phyloP scores from a whole-genome alignment of 139 green algal genomes.

The Chlorella sp. region DNA sequence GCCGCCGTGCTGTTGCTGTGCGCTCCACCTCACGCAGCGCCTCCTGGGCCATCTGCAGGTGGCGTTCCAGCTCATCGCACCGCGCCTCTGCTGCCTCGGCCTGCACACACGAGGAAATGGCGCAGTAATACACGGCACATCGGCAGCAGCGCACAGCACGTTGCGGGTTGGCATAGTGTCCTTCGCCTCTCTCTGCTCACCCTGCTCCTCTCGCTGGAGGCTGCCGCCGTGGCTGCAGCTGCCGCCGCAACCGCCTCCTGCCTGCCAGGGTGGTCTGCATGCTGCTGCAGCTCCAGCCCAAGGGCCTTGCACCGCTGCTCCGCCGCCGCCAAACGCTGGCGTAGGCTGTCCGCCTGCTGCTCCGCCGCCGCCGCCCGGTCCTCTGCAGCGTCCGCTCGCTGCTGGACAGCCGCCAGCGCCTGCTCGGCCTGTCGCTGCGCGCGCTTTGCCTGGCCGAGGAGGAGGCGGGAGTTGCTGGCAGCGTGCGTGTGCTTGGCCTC shows the following conservation, averaged over 20 bases:
- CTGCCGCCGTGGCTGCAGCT: background rate
- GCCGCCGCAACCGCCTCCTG: no score
- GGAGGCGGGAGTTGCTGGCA: background rate
- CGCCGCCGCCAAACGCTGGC: background rate
- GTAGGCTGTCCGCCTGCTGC: conserved; percentile 1
- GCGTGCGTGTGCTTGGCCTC: background rate
- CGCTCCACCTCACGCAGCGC: background rate
- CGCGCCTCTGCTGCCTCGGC: background rate
- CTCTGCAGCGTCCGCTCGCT: background rate
- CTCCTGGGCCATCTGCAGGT: background rate
- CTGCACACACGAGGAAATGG: no score
- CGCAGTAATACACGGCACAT: no score
- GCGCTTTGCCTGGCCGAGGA: background rate
- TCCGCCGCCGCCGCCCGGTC: background rate
- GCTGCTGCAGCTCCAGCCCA: no score
- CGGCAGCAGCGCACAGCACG: no score
- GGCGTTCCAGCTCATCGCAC: background rate
- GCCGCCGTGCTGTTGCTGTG: no score
- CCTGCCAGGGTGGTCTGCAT: no score
- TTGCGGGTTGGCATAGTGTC: background rate
- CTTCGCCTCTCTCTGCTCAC: background rate
- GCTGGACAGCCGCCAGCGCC: background rate
- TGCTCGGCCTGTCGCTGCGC: background rate
- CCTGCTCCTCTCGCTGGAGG: background rate
- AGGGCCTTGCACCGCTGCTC: no score